Base-by-base conservation (phyloP, 1,284 basidiomycete species). In the Leccinum griseonigrum region DNA sequence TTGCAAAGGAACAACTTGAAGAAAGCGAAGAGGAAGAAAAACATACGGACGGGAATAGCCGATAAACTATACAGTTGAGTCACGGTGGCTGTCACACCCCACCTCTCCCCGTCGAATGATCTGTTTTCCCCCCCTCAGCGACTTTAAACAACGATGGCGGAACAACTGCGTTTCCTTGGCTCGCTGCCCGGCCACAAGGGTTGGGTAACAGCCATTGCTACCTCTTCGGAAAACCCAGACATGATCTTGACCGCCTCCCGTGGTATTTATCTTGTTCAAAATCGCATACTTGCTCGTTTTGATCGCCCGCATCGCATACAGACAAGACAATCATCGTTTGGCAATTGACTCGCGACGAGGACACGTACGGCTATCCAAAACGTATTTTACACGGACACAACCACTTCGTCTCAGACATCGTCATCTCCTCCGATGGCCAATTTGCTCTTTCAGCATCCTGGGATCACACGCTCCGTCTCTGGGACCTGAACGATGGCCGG, bases 301-400 rank as follows among this genome's bases (percentile, higher is more conserved):
- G 60, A 73, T 58, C 6, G 58, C 31, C 64, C 54, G 60, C 40
- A 62, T 60, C 55, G 54, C 64, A 93, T 95, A 97, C 90, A 95
- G 97, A 99, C 91, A 98, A 98, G 88, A 98, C 95, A 66, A 94
- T 99, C 85, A 98, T 99, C 76, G 95, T 98, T 77, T 99, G 97
- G 97, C 92, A 96, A 78, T 85, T 99, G 74, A 97, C 95, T 70
- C 94, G 97, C 68, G 95, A 97, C 70, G 97, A 99, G 66, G 87
- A 91, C 75, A 82, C 87, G 60, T 96, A 95, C 77, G 95, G 95
- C 61, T 96, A 90, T 84, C 95, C 96, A 68, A 99, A 98, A 85
- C 91, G 92, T 75, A 94, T 98, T 76, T 90, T 99, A 68, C 92
- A 95, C 79, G 97, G 97, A 69, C 97, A 99, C 87, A 98, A 98